Evolutionary conservation across 2,329 filamentous ascomycete species (phyloP).

Genomic region (Alternaria rosae): DNA sequence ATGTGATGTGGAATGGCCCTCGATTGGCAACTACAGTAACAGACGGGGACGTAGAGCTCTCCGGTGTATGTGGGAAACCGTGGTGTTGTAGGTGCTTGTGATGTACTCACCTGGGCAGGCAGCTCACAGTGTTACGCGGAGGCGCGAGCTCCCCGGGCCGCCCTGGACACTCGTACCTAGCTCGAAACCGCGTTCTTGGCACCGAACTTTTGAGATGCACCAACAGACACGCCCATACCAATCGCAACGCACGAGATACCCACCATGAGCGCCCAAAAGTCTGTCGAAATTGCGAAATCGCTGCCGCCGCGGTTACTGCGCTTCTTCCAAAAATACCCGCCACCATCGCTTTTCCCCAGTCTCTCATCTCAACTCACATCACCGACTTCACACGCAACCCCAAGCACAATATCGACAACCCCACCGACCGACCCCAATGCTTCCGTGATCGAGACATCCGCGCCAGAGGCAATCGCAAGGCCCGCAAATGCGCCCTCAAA

Average conservation of each 20-base stretch:
- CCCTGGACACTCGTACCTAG: slow-evolving; percentile 3
- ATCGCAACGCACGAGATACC: slow-evolving; percentile 15
- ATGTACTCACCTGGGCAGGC: slow-evolving; percentile 20
- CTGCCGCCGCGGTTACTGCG: slow-evolving; percentile 80
- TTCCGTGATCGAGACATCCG: slow-evolving; percentile 41
- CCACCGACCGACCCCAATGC: slow-evolving; percentile 50
- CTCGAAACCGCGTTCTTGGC: slow-evolving; percentile 19
- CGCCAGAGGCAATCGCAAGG: slow-evolving; percentile 33
- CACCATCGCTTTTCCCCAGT: slow-evolving; percentile 59
- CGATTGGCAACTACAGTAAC: background rate
- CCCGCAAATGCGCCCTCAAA: slow-evolving; percentile 20
- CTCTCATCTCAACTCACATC: slow-evolving; percentile 29
- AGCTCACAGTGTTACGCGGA: slow-evolving; percentile 28
- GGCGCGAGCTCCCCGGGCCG: slow-evolving; percentile 13
- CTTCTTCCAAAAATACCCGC: slow-evolving; percentile 92
- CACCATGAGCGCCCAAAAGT: slow-evolving; percentile 41
- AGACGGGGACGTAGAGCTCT: background rate
- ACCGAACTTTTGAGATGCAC: slow-evolving; percentile 18
- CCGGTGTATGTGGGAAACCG: background rate
- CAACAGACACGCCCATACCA: background rate
- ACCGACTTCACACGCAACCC: slow-evolving; percentile 14
- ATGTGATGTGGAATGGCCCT: slow-evolving; percentile 15
- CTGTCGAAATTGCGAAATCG: slow-evolving; percentile 68
- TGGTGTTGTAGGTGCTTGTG: slow-evolving; percentile 12
- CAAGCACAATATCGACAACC: slow-evolving; percentile 31